Base-by-base conservation (phyloP, 139 green algal genomes). In the Chlorella sp. region DNA sequence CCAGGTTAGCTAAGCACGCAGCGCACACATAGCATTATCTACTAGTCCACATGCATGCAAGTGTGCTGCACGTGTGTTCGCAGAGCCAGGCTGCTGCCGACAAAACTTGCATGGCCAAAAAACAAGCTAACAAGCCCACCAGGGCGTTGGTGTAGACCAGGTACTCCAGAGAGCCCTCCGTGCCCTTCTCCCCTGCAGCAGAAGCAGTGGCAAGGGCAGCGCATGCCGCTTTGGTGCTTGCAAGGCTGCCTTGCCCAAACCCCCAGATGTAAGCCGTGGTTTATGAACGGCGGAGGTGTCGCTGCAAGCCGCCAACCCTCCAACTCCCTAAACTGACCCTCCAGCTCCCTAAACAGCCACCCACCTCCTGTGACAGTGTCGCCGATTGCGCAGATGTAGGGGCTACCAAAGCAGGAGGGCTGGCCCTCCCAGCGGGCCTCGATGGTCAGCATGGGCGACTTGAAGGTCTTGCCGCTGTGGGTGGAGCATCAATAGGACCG, bases 341-440 rank as follows among this genome's bases (percentile, higher is more conserved):
- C n/a, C 9, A 60, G 2, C 14, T 24, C 2, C 51, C 14, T 60
- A 16, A 20, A 60, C 51, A 11, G 24, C 51, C 67, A 51, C 48
- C 86, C 85, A 82, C 88, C 90, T 58, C 89, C 84, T 5, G 94
- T 97, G 11, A 98, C 95, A 0, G 94, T 97, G 90, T 97, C 93
- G 26, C 87, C 91, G 67, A 97, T 96, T 70, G 91, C 90, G 83
- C 90, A 96, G 51, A 82, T 94, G 92, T 95, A 98, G 20, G 86
- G 82, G 46, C 73, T 82, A 34, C 93, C 95, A 87, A 97, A 97
- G 60, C 68, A 65, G 19, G 36, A 41, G 6, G 83, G 76, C 6
- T 76, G 4, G 28, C 89, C 89, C 84, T 91, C n/a, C 93, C 94
- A 96, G 34, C 77, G 81, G 20, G 91, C 92, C 56, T 91, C 81